A percentile compares a stretch with the other conserved stretches of the same genome.
Evolutionary conservation across 1,284 basidiomycete species (phyloP).

Genomic region (Singerocomus rubriflavus): DNA sequence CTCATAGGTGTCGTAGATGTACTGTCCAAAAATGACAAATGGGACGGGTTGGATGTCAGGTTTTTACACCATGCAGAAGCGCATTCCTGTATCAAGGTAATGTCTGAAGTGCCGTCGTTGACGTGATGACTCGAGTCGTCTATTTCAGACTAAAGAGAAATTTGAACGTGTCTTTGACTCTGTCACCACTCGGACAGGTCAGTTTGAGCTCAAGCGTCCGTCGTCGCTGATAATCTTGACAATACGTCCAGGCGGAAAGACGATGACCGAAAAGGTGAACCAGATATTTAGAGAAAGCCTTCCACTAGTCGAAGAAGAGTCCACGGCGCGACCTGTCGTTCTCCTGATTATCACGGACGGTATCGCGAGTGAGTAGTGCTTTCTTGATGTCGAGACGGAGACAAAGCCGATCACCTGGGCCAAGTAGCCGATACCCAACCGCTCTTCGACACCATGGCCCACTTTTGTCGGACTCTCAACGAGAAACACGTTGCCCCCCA

Average conservation of each 20-base stretch:
- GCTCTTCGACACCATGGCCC: conserved; percentile 15
- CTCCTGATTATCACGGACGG: conserved; percentile 27
- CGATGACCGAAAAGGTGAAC: conserved; percentile 17
- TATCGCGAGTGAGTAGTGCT: conserved; percentile 18
- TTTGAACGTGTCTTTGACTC: conserved; percentile 25
- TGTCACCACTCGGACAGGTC: conserved; percentile 21
- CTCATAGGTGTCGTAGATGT: conserved; percentile 17
- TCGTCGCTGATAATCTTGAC: neutral
- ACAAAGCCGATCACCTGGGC: neutral
- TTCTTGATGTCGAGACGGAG: too few relatives aligned
- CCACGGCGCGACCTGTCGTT: conserved; percentile 10
- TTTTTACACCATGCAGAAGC: conserved; percentile 17
- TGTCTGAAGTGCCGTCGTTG: neutral
- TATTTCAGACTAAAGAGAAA: conserved; percentile 16
- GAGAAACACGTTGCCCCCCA: conserved; percentile 8
- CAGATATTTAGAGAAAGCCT: conserved; percentile 21
- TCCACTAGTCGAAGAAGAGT: conserved; percentile 2
- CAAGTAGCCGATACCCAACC: conserved; percentile 17
- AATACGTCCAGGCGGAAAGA: conserved; percentile 14
- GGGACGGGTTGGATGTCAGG: conserved; percentile 22
- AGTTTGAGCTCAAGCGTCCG: neutral
- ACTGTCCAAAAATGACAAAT: conserved; percentile 12
- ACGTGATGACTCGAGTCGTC: neutral
- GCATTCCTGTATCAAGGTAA: conserved; percentile 15
- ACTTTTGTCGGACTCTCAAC: conserved; percentile 14